Percentiles rank a stretch among this genome's conserved stretches.
These are phyloP conservation scores for Mariannaea sp. DNA, from an alignment of 2,329 filamentous ascomycete species.

Conservation along the genomic window DNA sequence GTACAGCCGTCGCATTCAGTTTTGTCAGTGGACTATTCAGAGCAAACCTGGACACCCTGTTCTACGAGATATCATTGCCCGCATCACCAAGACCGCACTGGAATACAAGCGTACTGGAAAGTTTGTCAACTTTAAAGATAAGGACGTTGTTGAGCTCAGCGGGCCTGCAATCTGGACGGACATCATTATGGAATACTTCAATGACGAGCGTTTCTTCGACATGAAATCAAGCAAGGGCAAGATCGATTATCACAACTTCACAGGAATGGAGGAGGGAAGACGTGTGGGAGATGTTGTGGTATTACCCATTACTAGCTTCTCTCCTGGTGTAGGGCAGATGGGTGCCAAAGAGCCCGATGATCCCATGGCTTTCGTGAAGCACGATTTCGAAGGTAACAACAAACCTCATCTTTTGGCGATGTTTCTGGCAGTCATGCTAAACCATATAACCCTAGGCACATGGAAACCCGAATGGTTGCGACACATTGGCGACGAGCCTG, in stretches of 20 bases:
- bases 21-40: slow-evolving; percentile 99
- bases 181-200: slow-evolving; percentile 88
- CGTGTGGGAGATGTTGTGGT: slow-evolving; percentile 93
- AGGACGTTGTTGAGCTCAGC: slow-evolving; percentile 89
- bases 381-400: slow-evolving; percentile 85
- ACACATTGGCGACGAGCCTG: slow-evolving; percentile 63
- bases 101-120: slow-evolving; percentile 70
- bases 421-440: background rate
- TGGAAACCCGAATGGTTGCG: slow-evolving; percentile 77
- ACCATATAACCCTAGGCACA: slow-evolving; percentile 56
- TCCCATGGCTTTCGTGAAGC: slow-evolving; percentile 96
- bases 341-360: slow-evolving; percentile 85
- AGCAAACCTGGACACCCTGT: slow-evolving; percentile 92
- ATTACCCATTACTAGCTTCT: slow-evolving; percentile 95
- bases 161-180: slow-evolving; percentile 96
- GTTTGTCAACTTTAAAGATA: slow-evolving; percentile 64
- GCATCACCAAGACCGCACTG: slow-evolving; percentile 83
- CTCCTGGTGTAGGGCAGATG: slow-evolving; percentile 93
- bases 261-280: slow-evolving; percentile 79
- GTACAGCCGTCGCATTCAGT: slow-evolving; percentile 96
- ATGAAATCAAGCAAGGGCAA: slow-evolving; percentile 71
- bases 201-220: slow-evolving; percentile 87
- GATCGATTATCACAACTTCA: slow-evolving; percentile 88
- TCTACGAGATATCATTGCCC: slow-evolving; percentile 82
- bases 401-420: background rate